Conservation (phyloP, 2,329 filamentous ascomycete genomes). For the Penicillium occitanis region DNA sequence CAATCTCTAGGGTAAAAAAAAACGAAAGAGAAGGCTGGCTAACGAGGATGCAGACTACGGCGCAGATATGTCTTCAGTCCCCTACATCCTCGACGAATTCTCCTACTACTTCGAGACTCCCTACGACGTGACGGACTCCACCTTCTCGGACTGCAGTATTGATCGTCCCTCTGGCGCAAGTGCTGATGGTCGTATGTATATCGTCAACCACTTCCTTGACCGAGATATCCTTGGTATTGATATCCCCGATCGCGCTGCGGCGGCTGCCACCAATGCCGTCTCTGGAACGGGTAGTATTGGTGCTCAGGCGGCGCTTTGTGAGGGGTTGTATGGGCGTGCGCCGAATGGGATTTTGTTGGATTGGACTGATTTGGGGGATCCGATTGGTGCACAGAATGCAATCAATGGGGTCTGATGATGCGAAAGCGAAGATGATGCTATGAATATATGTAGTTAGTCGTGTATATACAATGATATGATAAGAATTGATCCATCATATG, state of each 20-base stretch:
- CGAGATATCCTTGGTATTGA: constrained; percentile 42
- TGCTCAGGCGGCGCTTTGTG: constrained; percentile 42
- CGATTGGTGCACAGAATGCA: constrained; percentile 41
- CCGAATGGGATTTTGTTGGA: constrained; percentile 49
- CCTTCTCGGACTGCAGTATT: constrained; percentile 46
- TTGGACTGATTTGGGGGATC: constrained; percentile 47
- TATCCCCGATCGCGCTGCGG: constrained; percentile 44
- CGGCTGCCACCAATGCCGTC: constrained; percentile 45
- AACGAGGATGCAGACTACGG: constrained; percentile 37
- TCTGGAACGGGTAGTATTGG: constrained; percentile 47
- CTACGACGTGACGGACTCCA: constrained; percentile 43
- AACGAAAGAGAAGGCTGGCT: not conserved
- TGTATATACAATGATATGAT: not conserved
- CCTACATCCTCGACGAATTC: constrained; percentile 48
- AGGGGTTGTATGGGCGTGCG: constrained; percentile 37
- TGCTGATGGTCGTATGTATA: constrained; percentile 45
- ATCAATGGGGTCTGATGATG: constrained; percentile 37
- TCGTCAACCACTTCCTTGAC: constrained; percentile 53
- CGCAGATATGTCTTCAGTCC: constrained; percentile 38
- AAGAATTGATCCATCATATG: not conserved
- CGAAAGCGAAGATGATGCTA: not conserved
- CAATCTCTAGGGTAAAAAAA: not conserved
- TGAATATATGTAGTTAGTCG: not conserved
- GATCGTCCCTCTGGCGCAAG: constrained; percentile 44
- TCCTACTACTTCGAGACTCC: constrained; percentile 50